Base-by-base conservation (phyloP, 495 filamentous ascomycete species). In the Xylaria curta region DNA sequence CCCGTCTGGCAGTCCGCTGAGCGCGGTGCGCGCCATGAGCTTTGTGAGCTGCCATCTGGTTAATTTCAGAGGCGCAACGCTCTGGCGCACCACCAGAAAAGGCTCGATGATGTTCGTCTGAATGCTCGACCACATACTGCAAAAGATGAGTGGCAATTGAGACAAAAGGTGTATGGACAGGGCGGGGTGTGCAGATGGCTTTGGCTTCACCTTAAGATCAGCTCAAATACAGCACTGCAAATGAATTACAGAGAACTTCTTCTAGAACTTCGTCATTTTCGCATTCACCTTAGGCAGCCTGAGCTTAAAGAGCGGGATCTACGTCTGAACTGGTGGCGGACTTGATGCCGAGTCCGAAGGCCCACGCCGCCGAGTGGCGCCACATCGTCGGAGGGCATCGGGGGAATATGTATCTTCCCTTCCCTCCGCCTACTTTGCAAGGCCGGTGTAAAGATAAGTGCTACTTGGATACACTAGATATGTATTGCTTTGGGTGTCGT, bases 281-380 rank as follows among this genome's bases (percentile, higher is more conserved):
- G 44, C 44, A 47, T 47, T 47, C 17, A 17, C 44, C 44, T 47
- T 47, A 47, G 44, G 44, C 17, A n/a, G 5, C 0, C 44, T 47
- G 44, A 47, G 44, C 61, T 64, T 64, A 31, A 28, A 64, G 61
- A 19, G 40, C 61, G 61, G 42, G 61, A 64, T 64, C 19, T n/a
- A 1, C 40, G 17, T 9, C 61, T 21, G 12, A 26, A 10, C n/a
- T 19, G 13, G 60, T 42, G 19, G 38, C 8, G 19, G 36, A 15
- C 40, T 28, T 64, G 61, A 64, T n/a, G 61, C 61, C 61, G 61
- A 64, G 21, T 64, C 61, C 61, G 61, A 64, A 46, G 21, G 36
- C 61, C 61, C 61, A 64, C 61, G 61, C 24, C 61, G 40, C 40
- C 26, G 38, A 19, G 13, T 31, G 42, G 42, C 38, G 28, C 54